Conservation (phyloP, 2,329 filamentous ascomycete species). For the Fusarium ambrosium region DNA sequence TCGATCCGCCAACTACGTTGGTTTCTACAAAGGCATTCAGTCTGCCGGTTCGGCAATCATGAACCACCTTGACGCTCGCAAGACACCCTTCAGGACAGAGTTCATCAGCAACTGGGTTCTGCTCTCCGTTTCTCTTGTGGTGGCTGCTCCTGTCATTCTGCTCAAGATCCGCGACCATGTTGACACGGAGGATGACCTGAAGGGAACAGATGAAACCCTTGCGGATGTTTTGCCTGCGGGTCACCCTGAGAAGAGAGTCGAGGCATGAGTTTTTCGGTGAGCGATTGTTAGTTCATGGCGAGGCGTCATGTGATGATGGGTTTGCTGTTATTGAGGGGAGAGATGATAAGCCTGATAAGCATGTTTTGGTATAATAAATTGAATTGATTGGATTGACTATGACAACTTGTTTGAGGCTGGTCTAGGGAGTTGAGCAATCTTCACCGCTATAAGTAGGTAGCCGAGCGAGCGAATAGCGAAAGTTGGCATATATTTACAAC, state of each 20-base stretch:
- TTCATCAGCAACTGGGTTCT: conserved; percentile 82
- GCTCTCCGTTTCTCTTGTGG: conserved; percentile 77
- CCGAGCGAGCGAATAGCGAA: not conserved
- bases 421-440: not conserved
- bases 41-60: conserved; percentile 76
- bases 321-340: not conserved
- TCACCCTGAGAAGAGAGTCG: conserved; percentile 35
- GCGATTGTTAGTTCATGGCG: conserved; percentile 12
- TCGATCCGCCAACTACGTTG: conserved; percentile 91
- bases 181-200: conserved; percentile 83
- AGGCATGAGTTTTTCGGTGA: not conserved
- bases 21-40: conserved; percentile 89
- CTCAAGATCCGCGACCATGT: conserved; percentile 86
- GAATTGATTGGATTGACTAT: not conserved
- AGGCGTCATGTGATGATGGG: not conserved
- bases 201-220: conserved; percentile 86
- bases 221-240: conserved; percentile 70
- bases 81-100: conserved; percentile 74
- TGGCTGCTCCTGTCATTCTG: conserved; percentile 85
- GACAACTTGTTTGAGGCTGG: not conserved
- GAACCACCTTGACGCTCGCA: conserved; percentile 52
- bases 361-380: not conserved
- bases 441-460: not conserved
- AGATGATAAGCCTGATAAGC: not conserved
- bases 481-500: not conserved